Evolutionary conservation across 2,329 filamentous ascomycete genomes (phyloP), one percentile per base, ranked within the genome.

Genomic region (Curvularia verruculosa): DNA sequence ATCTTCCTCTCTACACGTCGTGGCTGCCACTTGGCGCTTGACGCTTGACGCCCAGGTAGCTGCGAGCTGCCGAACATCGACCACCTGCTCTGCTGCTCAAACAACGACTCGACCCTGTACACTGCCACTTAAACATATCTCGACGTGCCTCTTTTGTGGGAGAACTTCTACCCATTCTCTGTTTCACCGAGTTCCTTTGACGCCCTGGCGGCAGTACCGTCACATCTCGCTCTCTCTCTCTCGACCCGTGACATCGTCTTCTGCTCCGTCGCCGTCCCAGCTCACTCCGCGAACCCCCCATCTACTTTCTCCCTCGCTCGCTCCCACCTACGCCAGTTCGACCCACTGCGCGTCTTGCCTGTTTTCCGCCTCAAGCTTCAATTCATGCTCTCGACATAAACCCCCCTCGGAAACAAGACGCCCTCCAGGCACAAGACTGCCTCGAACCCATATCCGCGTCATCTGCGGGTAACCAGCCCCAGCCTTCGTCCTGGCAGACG

Each of bases 401-500:
- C 10, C 19, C 36, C 47, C 23, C n/a, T n/a, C n/a, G n/a, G 21
- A n/a, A 18, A 61, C 39, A 54, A 54, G 51, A 52, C 63, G 50
- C 56, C 59, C 59, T 54, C 34, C 51, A 61, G 64, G 67, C 64
- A 63, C 61, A 46, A 49, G 58, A 60, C 67, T 64, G 59, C 64
- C 59, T 55, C 63, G 61, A 58, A 60, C 53, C 47, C 59, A 54
- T 61, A 65, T 61, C 64, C 68, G 70, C 71, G 59, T 61, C 62
- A 60, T 60, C 59, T 71, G 73, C 74, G 68, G 67, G 66, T 69
- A 72, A 69, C 65, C 57, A 58, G 61, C 51, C 61, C 62, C 65
- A 60, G 69, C 66, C 59, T 74, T 86, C 87, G 88, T 87, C 84
- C 88, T 91, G 89, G 89, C 88, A 84, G 84, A 89, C 85, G 84